phyloP scores from a whole-genome alignment of 495 filamentous ascomycete species.

The Podospora sp. region DNA sequence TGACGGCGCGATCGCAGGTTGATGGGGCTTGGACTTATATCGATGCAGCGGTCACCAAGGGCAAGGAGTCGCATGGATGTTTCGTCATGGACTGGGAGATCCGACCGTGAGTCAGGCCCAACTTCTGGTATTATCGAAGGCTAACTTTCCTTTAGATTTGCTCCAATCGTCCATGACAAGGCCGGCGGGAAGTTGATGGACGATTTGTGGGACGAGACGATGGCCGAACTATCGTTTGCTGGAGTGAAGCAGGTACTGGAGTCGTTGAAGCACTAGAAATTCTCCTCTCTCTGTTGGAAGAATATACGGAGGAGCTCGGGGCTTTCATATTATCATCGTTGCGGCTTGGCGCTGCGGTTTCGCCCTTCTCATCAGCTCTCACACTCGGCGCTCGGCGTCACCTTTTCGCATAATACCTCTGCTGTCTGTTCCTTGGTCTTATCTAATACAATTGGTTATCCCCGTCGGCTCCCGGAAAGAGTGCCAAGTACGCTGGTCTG shows the following conservation, averaged over 20 bases:
- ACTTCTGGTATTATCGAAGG: not conserved
- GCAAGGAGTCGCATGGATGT: slow-evolving; percentile 46
- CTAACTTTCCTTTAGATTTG: slow-evolving; percentile 10
- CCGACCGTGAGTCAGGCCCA: not conserved
- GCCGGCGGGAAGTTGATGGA: slow-evolving; percentile 14
- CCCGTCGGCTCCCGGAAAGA: not conserved
- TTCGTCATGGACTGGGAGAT: slow-evolving; percentile 15
- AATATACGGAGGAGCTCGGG: not conserved
- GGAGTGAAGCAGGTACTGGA: slow-evolving; percentile 17
- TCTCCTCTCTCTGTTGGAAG: not conserved
- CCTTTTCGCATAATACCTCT: not conserved
- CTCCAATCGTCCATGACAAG: not conserved
- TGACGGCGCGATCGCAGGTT: slow-evolving; percentile 32
- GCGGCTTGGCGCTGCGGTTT: not conserved
- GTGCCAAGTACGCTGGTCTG: not conserved
- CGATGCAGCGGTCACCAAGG: slow-evolving; percentile 42
- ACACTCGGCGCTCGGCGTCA: not conserved
- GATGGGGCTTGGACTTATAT: slow-evolving; percentile 41
- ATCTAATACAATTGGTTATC: not conserved
- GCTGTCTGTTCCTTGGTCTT: too few species aligned
- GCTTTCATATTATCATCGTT: not conserved
- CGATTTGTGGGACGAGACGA: slow-evolving; percentile 21
- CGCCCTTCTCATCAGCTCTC: not conserved
- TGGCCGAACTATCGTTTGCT: slow-evolving; percentile 20
- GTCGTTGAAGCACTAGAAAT: slow-evolving; percentile 3